Evolutionary conservation across 225 moss, liverwort and hornwort genomes (phyloP), one percentile per base, ranked within the genome.

Genomic region (Lunularia cruciata): DNA sequence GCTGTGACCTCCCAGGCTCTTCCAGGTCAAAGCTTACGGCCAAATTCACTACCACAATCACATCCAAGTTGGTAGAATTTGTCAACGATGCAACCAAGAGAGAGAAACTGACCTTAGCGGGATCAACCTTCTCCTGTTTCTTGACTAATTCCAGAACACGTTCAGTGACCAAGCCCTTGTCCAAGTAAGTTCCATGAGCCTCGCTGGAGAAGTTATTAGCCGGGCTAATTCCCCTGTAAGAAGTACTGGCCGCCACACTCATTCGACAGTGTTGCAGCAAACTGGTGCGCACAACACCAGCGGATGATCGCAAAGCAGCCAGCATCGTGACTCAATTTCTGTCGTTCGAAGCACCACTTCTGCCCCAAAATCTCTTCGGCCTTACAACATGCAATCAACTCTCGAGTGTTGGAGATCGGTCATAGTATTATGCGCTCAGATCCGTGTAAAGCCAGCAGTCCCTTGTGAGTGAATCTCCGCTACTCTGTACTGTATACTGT

Each of bases 251-350:
- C 42, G 71, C 71, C 46, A 81, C 83, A 34, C 81, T 72, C 78
- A 86, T 78, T 75, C 92, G 86, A 57, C 89, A 63, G 58, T 76
- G 87, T 72, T 81, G 86, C 86, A 95, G 77, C 83, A 95, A 79
- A 26, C 85, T 77, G 64, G 76, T 73, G 59, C 92, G 88, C 83
- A 92, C 75, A 6, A 66, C 75, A 59, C 72, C 66, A 57, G 75
- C 82, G 46, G 78, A 75, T 37, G 82, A 75, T 65, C 75, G 72
- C 78, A 78, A 62, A 72, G 78, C 89, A 74, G 88, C 83, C 88
- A 88, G 92, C 92, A 90, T 94, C 72, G 63, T 92, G 81, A 57
- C 78, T 55, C 36, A 36, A 30, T 61, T 49, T 33, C 67, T n/a
- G n/a, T n/a, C n/a, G 63, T 45, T 64, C 46, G 45, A 19, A 64